These are phyloP conservation scores for Colletotrichum tropicicola DNA, from an alignment of 2,329 filamentous ascomycete species.

Conservation along the genomic window DNA sequence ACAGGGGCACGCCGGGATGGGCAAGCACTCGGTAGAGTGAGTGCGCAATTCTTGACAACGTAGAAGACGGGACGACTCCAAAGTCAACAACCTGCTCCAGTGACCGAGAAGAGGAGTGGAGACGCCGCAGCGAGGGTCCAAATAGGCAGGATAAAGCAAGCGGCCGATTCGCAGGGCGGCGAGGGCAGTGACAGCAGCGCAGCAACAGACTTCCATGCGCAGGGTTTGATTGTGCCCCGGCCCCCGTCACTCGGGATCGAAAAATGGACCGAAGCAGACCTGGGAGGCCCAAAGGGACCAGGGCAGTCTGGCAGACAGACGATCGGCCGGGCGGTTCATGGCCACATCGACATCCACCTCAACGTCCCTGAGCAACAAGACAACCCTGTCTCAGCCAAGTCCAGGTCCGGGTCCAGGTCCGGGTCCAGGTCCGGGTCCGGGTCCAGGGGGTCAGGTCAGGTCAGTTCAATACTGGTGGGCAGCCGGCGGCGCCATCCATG, in stretches of 20 bases:
- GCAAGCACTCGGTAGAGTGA: background rate
- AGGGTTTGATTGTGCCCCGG: constrained; percentile 9
- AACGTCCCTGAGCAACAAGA: constrained; percentile 12
- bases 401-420: background rate
- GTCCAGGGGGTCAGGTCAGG: background rate
- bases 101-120: background rate
- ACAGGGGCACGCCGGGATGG: background rate
- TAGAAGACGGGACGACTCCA: background rate
- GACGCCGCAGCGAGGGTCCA: background rate
- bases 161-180: background rate
- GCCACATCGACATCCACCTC: constrained; percentile 12
- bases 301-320: background rate
- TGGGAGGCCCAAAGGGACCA: constrained; percentile 6
- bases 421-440: background rate
- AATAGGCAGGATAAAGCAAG: background rate
- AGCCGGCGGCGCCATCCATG: background rate
- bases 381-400: constrained; percentile 16
- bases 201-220: background rate
- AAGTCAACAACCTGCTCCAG: background rate
- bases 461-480: background rate
- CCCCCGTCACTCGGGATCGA: background rate
- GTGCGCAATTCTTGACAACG: too few relatives aligned
- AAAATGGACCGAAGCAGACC: background rate
- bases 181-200: background rate
- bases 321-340: constrained; percentile 8